Percentiles rank a stretch among this genome's conserved stretches.
phyloP scores from a whole-genome alignment of 2,329 filamentous ascomycete species.

The Ceratocystis lukuohia region DNA sequence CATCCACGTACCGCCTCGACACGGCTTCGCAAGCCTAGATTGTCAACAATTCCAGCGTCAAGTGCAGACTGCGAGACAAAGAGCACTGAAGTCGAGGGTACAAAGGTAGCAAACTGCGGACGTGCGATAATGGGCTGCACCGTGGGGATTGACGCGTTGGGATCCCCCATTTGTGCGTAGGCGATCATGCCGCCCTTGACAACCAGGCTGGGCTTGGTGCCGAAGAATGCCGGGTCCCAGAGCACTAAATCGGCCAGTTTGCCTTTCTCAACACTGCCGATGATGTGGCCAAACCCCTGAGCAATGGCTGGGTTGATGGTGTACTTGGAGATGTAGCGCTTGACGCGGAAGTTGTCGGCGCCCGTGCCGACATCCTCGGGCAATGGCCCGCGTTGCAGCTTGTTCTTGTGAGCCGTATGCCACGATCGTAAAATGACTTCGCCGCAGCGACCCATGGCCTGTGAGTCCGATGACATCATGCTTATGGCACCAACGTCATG shows the following conservation, averaged over 20 bases:
- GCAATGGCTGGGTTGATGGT: constrained; percentile 88
- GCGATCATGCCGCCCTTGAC: constrained; percentile 81
- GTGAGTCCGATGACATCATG: constrained; percentile 94
- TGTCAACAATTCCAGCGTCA: constrained; percentile 49
- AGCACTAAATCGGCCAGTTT: constrained; percentile 82
- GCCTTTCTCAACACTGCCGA: constrained; percentile 77
- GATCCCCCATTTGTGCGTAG: constrained; percentile 72
- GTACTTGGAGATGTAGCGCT: constrained; percentile 88
- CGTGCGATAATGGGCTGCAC: constrained; percentile 73
- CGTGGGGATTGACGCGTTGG: constrained; percentile 75
- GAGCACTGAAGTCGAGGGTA: constrained; percentile 60
- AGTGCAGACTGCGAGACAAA: constrained; percentile 71
- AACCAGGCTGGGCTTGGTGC: constrained; percentile 67
- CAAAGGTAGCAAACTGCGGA: constrained; percentile 69
- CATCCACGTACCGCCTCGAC: constrained; percentile 69
- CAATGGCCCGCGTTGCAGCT: constrained; percentile 63
- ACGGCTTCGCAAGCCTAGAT: constrained; percentile 64
- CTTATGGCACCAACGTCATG: constrained; percentile 90
- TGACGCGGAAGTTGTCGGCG: constrained; percentile 84
- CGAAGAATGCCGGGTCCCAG: constrained; percentile 78
- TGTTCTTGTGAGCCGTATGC: constrained; percentile 98
- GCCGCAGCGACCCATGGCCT: constrained; percentile 92
- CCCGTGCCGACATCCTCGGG: constrained; percentile 64
- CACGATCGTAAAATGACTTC: constrained; percentile 88
- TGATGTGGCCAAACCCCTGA: constrained; percentile 76